phyloP scores from a whole-genome alignment of 176 grass and related monocot genomes.

The Musa itinerans region DNA sequence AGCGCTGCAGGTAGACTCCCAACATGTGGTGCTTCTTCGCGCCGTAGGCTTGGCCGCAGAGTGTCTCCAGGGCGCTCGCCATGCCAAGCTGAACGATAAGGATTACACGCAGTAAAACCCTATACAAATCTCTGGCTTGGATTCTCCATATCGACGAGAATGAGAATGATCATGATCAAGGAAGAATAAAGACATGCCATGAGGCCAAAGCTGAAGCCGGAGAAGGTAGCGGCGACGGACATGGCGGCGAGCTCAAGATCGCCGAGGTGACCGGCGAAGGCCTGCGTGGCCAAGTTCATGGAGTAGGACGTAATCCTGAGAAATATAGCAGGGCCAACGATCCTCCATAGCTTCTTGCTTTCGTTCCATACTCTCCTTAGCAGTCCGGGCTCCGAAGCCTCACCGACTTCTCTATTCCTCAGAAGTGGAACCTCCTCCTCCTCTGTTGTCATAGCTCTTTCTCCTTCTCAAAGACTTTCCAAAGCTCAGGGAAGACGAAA shows the following conservation, averaged over 20 bases:
- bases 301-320: slow-evolving; percentile 20
- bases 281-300: slow-evolving; percentile 87
- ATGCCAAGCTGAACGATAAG: neutral
- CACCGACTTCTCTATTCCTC: neutral
- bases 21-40: neutral
- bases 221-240: slow-evolving; percentile 74
- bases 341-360: neutral
- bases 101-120: neutral
- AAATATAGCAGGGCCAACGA: neutral
- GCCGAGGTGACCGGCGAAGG: slow-evolving; percentile 88
- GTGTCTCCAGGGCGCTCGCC: slow-evolving; percentile 10
- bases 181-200: neutral
- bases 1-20: slow-evolving; percentile 15
- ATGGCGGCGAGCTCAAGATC: slow-evolving; percentile 90
- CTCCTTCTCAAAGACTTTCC: neutral
- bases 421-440: neutral
- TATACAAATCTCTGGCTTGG: neutral
- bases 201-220: slow-evolving; percentile 87
- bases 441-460: neutral
- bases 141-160: neutral
- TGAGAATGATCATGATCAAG: neutral
- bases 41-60: neutral
- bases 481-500: too few species aligned
- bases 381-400: neutral
- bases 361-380: neutral